phyloP scores from a whole-genome alignment of 2,329 filamentous ascomycete species.

The Monosporascus sp. region DNA sequence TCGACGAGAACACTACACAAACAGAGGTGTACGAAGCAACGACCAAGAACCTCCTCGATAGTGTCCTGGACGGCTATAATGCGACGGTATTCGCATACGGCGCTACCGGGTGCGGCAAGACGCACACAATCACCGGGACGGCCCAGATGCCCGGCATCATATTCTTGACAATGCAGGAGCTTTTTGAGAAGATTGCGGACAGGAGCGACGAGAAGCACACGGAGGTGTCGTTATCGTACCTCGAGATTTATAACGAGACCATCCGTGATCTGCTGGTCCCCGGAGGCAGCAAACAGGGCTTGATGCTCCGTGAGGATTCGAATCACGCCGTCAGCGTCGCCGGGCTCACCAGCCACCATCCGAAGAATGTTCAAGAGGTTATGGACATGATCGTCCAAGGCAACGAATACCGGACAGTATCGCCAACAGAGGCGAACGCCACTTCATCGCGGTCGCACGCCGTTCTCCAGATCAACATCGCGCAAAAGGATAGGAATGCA shows the following conservation, averaged over 20 bases:
- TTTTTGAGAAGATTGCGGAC: slow-evolving; percentile 94
- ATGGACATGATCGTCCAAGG: slow-evolving; percentile 99
- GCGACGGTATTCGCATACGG: slow-evolving; percentile 98
- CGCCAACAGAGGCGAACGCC: slow-evolving; percentile 93
- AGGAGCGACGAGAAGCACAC: slow-evolving; percentile 79
- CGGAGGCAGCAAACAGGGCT: slow-evolving; percentile 70
- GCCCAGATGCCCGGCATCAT: slow-evolving; percentile 93
- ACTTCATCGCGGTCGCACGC: slow-evolving; percentile 96
- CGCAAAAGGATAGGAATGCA: slow-evolving; percentile 90
- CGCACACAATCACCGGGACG: slow-evolving; percentile 93
- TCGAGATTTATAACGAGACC: slow-evolving; percentile 99
- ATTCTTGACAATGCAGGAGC: slow-evolving; percentile 97
- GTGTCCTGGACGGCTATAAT: slow-evolving; percentile 95
- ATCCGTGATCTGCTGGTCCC: slow-evolving; percentile 93
- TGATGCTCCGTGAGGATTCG: slow-evolving; percentile 92
- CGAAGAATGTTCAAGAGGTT: slow-evolving; percentile 87
- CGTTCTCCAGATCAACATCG: slow-evolving; percentile 93
- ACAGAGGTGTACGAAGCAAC: slow-evolving; percentile 93
- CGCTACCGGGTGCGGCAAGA: slow-evolving; percentile 96
- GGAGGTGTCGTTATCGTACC: slow-evolving; percentile 86
- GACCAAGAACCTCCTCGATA: slow-evolving; percentile 84
- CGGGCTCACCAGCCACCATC: slow-evolving; percentile 85
- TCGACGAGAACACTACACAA: slow-evolving; percentile 91
- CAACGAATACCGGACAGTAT: slow-evolving; percentile 92
- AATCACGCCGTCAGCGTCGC: slow-evolving; percentile 89